These are phyloP conservation scores for Biscogniauxia sp. DNA, from an alignment of 2,329 filamentous ascomycete species.

Conservation along the genomic window DNA sequence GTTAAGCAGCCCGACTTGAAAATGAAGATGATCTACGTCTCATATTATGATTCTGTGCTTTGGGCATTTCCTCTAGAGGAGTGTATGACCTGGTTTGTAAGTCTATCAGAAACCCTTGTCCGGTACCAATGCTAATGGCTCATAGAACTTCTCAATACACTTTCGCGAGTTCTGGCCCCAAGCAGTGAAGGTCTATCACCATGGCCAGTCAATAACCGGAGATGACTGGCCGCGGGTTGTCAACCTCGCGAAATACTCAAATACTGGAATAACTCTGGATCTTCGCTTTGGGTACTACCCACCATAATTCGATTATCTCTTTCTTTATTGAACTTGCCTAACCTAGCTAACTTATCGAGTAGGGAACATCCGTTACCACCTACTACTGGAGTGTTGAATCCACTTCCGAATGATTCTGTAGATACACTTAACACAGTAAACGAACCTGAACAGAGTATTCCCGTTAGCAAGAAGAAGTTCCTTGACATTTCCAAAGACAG, in stretches of 20 bases:
- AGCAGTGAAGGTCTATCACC: constrained; percentile 17
- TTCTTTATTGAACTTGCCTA: background rate
- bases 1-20: constrained; percentile 10
- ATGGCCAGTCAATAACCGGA: constrained; percentile 9
- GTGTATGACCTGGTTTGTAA: constrained; percentile 28
- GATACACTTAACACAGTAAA: background rate
- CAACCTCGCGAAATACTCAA: constrained; percentile 14
- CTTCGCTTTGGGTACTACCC: constrained; percentile 19
- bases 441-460: background rate
- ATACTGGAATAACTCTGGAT: constrained; percentile 6
- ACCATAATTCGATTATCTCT: background rate
- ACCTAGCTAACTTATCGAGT: background rate
- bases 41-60: constrained; percentile 11
- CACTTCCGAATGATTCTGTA: background rate
- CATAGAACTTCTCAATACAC: constrained; percentile 19
- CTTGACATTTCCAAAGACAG: background rate
- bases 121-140: background rate
- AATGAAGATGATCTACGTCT: background rate
- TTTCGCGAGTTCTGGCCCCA: constrained; percentile 28
- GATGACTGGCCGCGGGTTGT: constrained; percentile 22
- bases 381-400: background rate
- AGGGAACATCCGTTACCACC: background rate
- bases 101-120: constrained; percentile 3
- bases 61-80: constrained; percentile 20
- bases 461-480: background rate